Percentiles rank a stretch among this genome's conserved stretches.
Evolutionary conservation across 169 alveolate species (phyloP).

Genomic region (Cyclospora cayetanensis): DNA sequence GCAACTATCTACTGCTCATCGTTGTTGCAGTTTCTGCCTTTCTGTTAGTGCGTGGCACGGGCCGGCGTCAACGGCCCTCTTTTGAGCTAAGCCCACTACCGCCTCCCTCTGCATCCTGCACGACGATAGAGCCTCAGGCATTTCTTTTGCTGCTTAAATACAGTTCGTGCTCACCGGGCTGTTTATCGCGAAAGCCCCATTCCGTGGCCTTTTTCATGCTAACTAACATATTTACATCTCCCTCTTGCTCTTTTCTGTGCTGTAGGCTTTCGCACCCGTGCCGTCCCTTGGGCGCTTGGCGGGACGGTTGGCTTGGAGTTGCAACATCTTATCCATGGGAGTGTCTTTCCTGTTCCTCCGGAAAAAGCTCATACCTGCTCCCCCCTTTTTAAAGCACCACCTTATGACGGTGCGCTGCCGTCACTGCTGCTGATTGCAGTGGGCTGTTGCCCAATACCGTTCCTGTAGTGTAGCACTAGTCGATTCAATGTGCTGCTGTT

Average conservation of each 20-base stretch:
- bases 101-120: too few species aligned
- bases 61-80: too few species aligned
- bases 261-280: neutral
- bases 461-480: too few species aligned
- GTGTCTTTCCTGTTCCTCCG: neutral
- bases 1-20: too few species aligned
- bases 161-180: too few species aligned
- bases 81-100: too few species aligned
- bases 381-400: slow-evolving; percentile 8
- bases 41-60: too few species aligned
- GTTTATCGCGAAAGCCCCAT: too few species aligned
- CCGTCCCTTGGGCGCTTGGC: neutral
- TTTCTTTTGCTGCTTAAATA: too few species aligned
- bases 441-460: neutral
- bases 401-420: slow-evolving; percentile 14
- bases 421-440: neutral
- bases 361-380: neutral
- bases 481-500: neutral
- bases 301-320: neutral
- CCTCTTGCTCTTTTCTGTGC: neutral
- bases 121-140: too few species aligned
- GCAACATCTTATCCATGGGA: neutral
- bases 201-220: too few species aligned
- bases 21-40: too few species aligned
- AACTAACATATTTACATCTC: neutral